Conservation (phyloP, 73 alveolate species). For the Paramecium bursaria region DNA sequence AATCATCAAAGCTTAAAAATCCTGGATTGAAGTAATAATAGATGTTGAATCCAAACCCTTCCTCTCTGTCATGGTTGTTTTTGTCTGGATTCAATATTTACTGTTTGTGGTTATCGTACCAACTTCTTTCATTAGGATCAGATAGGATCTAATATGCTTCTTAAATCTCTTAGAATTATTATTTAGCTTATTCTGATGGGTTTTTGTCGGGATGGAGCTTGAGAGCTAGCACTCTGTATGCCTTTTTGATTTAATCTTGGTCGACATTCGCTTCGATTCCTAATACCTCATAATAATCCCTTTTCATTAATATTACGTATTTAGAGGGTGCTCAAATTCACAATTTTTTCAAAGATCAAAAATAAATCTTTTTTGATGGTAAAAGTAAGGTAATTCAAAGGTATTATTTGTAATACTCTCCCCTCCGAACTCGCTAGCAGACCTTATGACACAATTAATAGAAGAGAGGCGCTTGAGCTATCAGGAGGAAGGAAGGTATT, state of each 20-base stretch:
- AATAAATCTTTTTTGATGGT: too few species aligned
- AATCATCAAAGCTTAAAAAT: constrained; percentile 79
- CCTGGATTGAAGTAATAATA: constrained; percentile 80
- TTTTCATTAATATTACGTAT: constrained; percentile 76
- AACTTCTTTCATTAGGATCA: constrained; percentile 95
- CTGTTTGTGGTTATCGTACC: constrained; percentile 94
- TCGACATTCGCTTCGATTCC: constrained; percentile 86
- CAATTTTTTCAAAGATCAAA: too few species aligned
- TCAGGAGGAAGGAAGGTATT: not conserved
- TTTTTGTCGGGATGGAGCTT: constrained; percentile 98
- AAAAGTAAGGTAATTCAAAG: too few species aligned
- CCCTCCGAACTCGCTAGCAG: not conserved
- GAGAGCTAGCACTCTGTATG: constrained; percentile 90
- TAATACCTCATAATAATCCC: constrained; percentile 90
- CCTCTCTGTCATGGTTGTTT: constrained; percentile 74
- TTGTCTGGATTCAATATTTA: constrained; percentile 80
- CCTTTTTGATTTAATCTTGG: constrained; percentile 82
- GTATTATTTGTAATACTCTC: too few species aligned
- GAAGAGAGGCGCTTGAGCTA: not conserved
- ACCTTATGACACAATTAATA: not conserved
- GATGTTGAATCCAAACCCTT: constrained; percentile 77
- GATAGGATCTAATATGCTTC: constrained; percentile 94
- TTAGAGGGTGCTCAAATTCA: too few species aligned
- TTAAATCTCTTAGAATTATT: constrained; percentile 81
- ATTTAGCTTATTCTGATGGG: constrained; percentile 83